Conservation (phyloP, 352 stramenopile genomes). For the Pythium chondricola region DNA sequence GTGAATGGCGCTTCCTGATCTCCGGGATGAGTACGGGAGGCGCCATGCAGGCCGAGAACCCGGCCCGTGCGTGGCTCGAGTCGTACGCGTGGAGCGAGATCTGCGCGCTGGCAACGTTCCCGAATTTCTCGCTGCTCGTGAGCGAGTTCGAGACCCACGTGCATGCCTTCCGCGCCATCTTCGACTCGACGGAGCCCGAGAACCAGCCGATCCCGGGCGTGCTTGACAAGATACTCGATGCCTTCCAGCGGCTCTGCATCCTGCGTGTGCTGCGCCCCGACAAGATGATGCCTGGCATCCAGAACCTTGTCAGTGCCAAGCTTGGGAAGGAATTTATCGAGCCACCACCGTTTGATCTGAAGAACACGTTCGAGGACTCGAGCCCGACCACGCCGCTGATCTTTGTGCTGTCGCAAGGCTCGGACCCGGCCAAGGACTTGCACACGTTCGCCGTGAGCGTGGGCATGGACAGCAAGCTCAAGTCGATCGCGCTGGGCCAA, state of each 20-base stretch:
- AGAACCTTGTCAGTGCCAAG: conserved; percentile 83
- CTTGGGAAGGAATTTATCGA: conserved; percentile 89
- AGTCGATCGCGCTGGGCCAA: conserved; percentile 91
- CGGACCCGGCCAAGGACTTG: conserved; percentile 91
- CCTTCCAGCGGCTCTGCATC: conserved; percentile 80
- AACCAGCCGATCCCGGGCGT: conserved; percentile 60
- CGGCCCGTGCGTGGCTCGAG: conserved; percentile 54
- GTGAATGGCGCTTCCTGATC: conserved; percentile 90
- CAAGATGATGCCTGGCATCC: conserved; percentile 85
- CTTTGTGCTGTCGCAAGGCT: conserved; percentile 92
- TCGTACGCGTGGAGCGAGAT: conserved; percentile 75
- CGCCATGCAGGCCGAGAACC: conserved; percentile 39
- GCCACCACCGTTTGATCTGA: conserved; percentile 86
- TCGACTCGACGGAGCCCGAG: conserved; percentile 78
- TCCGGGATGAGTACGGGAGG: conserved; percentile 61
- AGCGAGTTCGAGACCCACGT: conserved; percentile 46
- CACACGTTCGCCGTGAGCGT: conserved; percentile 85
- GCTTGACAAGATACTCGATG: conserved; percentile 56
- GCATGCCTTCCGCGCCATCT: conserved; percentile 55
- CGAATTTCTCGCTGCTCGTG: conserved; percentile 53
- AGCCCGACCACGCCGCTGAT: conserved; percentile 88
- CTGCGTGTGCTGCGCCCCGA: conserved; percentile 74
- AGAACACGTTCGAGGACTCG: conserved; percentile 88
- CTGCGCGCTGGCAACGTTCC: conserved; percentile 58
- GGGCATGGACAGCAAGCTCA: conserved; percentile 87